Evolutionary conservation across 257 asterid species (phyloP), one percentile per base, ranked within the genome.

Genomic region (Solanum peruvianum): DNA sequence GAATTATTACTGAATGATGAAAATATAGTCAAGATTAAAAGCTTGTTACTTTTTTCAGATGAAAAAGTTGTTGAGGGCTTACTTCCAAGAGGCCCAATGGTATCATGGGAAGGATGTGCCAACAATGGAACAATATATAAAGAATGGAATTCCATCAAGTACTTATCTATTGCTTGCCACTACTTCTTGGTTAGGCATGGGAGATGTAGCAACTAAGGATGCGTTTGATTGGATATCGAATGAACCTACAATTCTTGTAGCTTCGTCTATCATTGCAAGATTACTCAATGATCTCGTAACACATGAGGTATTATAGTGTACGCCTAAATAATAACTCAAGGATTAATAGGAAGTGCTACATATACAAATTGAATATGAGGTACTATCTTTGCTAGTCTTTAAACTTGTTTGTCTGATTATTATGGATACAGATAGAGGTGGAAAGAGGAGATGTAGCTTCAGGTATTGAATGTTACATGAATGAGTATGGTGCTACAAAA

Each of bases 231-330:
- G 94, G 93, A 81, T 85, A 18, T 47, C 89, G 2, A 69, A 29
- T 15, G 87, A 87, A 13, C 92, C 94, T 1, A n/a, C 56, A 3
- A 80, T 88, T 7, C 85, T 89, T 10, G 58, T 72, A 2, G 87
- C 92, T 35, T 31, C 91, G 3, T 27, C 88, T 20, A 9, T 77
- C 14, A 88, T 91, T 84, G 31, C 58, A 7, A 88, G 94, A 86
- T 52, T 92, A 62, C 78, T 60, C 80, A 91, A 92, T 62, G 92
- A 92, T 52, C 90, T 87, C 41, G 90, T 78, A 42, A n/a, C 83
- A 12, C 83, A 76, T 41, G 83, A 76, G 83, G 60, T 42, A 42
- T 49, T 49, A 49, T 18, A 11, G 12, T 23, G 33, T 39, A 39
- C 2, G 11, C 0, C 33, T 4, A 39, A 73, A 73, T 73, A 75